These are phyloP conservation scores for Luvunga scandens DNA, from an alignment of 345 rosid species.

Conservation along the genomic window DNA sequence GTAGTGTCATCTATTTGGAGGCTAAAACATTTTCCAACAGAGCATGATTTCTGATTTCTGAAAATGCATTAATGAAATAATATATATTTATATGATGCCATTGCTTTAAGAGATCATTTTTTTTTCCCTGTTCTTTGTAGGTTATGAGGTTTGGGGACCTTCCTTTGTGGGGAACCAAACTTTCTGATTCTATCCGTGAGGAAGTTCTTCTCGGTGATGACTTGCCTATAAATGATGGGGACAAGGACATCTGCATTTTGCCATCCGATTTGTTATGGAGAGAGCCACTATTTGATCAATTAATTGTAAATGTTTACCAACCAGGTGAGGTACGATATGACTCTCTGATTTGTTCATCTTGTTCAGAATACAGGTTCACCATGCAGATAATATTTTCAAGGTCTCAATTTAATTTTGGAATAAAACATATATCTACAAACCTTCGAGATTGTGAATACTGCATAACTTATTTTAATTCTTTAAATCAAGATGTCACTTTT, in stretches of 20 bases:
- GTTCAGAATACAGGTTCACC: neutral
- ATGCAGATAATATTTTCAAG: neutral
- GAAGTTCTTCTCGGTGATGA: constrained; percentile 32
- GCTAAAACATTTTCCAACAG: neutral
- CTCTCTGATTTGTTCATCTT: constrained; percentile 2
- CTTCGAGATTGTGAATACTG: neutral
- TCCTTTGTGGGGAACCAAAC: constrained; percentile 67
- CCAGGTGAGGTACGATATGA: constrained; percentile 73
- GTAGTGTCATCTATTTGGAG: neutral
- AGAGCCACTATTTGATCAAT: constrained; percentile 79
- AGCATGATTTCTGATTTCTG: neutral
- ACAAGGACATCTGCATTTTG: constrained; percentile 24
- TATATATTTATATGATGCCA: neutral
- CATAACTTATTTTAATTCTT: neutral
- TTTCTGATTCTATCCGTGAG: constrained; percentile 52
- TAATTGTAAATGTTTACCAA: constrained; percentile 72
- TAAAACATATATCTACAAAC: neutral
- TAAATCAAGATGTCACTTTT: neutral
- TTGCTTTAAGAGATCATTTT: neutral
- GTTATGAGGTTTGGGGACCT: constrained; percentile 95
- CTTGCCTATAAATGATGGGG: constrained; percentile 1
- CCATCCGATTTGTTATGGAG: constrained; percentile 65
- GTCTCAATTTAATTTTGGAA: neutral
- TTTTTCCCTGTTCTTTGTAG: constrained; percentile 27
- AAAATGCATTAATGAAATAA: neutral